Conservation (phyloP, 768 basidiomycete genomes). For the Obba rivulosa region DNA sequence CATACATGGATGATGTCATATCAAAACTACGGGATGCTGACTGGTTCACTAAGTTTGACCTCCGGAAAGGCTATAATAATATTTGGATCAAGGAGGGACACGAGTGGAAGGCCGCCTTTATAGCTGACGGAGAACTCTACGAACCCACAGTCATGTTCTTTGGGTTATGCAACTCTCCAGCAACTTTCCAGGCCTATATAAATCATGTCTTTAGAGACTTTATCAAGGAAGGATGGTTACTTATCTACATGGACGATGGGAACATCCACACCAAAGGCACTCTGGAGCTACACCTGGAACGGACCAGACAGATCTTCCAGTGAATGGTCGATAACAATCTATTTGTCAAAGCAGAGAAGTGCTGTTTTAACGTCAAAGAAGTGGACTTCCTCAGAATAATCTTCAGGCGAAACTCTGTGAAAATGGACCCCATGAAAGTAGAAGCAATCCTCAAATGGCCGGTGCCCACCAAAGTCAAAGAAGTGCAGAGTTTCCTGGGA, state of each 20-base stretch:
- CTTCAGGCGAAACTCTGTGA: conserved; percentile 9
- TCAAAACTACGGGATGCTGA: too few relatives aligned
- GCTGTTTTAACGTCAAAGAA: conserved; percentile 18
- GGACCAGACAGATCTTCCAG: conserved; percentile 18
- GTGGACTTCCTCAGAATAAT: conserved; percentile 27
- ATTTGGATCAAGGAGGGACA: conserved; percentile 34
- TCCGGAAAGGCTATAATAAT: conserved; percentile 26
- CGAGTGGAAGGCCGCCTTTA: conserved; percentile 36
- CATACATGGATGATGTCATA: too few relatives aligned
- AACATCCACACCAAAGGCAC: conserved; percentile 11
- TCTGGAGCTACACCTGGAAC: conserved; percentile 6
- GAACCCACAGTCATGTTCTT: conserved; percentile 38
- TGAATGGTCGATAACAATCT: conserved; percentile 25
- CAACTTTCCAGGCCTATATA: conserved; percentile 32
- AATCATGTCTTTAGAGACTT: conserved; percentile 28
- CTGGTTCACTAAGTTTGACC: conserved; percentile 28
- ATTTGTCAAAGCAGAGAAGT: conserved; percentile 31
- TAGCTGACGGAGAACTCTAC: conserved; percentile 28
- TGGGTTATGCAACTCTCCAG: conserved; percentile 30
- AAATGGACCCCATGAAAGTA: conserved; percentile 30
- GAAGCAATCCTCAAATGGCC: conserved; percentile 27
- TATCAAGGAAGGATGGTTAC: conserved; percentile 28
- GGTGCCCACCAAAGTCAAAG: conserved; percentile 12
- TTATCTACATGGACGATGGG: conserved; percentile 43
- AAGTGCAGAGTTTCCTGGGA: conserved; percentile 23